These are phyloP conservation scores for Paraphaeosphaeria minitans DNA, from an alignment of 2,329 filamentous ascomycete genomes.

Conservation along the genomic window DNA sequence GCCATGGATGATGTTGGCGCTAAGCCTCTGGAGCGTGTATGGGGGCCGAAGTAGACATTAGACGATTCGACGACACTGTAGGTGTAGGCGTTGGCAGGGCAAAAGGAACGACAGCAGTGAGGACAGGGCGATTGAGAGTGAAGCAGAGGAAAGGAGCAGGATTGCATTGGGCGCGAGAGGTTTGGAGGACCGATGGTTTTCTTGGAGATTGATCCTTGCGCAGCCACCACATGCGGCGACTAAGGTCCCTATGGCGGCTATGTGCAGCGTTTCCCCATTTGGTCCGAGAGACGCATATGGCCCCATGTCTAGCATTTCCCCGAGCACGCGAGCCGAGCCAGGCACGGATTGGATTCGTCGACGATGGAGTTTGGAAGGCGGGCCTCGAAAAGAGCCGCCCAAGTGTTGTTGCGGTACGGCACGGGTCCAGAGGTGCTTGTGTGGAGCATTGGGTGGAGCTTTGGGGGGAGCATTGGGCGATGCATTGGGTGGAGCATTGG, in stretches of 20 bases:
- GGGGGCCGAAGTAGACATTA: constrained; percentile 3
- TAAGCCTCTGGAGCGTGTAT: background rate
- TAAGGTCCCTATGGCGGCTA: constrained; percentile 8
- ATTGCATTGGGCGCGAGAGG: constrained; percentile 4
- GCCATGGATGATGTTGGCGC: constrained; percentile 15
- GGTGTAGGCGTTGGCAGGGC: constrained; percentile 11
- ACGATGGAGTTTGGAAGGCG: background rate
- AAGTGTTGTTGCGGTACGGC: background rate
- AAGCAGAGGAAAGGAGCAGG: background rate
- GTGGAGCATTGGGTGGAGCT: too few relatives aligned
- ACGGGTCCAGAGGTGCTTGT: background rate
- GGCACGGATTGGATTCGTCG: background rate
- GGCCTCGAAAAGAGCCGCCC: constrained; percentile 9
- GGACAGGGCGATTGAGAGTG: background rate
- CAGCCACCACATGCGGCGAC: constrained; percentile 10
- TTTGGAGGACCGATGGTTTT: constrained; percentile 2
- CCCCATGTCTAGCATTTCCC: background rate
- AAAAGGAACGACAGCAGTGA: constrained; percentile 18
- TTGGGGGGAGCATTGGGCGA: too few relatives aligned
- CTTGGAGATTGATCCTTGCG: constrained; percentile 1
- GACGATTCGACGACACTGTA: background rate
- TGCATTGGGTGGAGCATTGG: too few relatives aligned
- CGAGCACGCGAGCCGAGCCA: background rate
- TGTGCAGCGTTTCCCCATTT: constrained; percentile 9
- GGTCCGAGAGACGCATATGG: constrained; percentile 2